Evolutionary conservation across 2,329 filamentous ascomycete genomes (phyloP).

Genomic region (Alternaria novae-zelandiae): DNA sequence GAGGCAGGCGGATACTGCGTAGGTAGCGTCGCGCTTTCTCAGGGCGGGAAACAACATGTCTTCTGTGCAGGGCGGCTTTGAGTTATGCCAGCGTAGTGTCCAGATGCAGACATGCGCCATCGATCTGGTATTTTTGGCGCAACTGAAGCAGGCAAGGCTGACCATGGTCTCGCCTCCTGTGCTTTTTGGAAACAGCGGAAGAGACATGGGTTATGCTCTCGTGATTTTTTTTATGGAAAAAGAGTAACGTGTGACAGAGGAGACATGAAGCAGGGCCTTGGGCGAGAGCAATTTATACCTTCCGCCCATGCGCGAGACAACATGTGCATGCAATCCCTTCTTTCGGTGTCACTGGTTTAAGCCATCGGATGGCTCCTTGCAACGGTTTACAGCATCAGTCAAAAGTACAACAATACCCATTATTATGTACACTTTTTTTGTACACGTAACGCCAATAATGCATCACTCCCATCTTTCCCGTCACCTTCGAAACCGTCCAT

Average conservation of each 20-base stretch:
- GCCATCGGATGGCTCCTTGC: not conserved
- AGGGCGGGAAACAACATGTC: not conserved
- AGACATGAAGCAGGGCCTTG: not conserved
- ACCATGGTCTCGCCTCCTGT: not conserved
- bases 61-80: too few relatives aligned
- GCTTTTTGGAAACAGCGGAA: not conserved
- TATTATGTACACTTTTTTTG: not conserved
- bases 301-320: not conserved
- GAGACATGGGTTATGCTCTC: too few relatives aligned
- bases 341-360: not conserved
- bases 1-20: not conserved
- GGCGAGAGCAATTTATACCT: not conserved
- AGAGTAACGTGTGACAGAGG: too few relatives aligned
- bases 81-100: too few relatives aligned
- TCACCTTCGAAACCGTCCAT: not conserved
- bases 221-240: too few relatives aligned
- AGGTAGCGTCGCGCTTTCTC: not conserved
- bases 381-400: not conserved
- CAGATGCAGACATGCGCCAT: not conserved
- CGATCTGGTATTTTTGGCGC: rapidly evolving
- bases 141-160: not conserved
- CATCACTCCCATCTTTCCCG: not conserved
- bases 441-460: not conserved
- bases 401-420: not conserved
- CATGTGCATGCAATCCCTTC: not conserved